phyloP scores from a whole-genome alignment of 768 basidiomycete species.

The Boletus reticuloceps region DNA sequence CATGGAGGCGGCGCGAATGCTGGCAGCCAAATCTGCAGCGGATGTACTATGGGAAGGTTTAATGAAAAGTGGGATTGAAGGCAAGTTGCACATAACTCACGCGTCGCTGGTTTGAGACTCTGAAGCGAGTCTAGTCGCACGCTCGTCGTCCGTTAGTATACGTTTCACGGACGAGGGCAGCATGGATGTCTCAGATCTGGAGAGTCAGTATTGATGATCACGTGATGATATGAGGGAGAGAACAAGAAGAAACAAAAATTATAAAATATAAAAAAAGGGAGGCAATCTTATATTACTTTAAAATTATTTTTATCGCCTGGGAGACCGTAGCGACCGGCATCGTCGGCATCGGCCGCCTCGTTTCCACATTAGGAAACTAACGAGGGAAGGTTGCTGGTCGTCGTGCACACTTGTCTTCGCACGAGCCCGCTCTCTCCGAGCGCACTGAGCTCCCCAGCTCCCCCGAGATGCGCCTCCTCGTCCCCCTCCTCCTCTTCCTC shows the following conservation, averaged over 20 bases:
- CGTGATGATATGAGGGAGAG: not conserved
- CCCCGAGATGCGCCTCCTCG: slow-evolving; percentile 5
- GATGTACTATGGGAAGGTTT: slow-evolving; percentile 32
- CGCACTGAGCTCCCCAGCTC: slow-evolving; percentile 13
- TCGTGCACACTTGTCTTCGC: slow-evolving; percentile 11
- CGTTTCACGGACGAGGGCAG: slow-evolving; percentile 33
- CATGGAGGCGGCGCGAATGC: slow-evolving; percentile 54
- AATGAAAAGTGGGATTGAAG: slow-evolving; percentile 8
- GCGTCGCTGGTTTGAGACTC: slow-evolving; percentile 20
- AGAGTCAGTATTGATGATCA: not conserved
- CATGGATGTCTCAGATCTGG: slow-evolving; percentile 9
- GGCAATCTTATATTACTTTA: not conserved
- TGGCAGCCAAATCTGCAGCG: slow-evolving; percentile 49
- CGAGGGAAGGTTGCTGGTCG: slow-evolving; percentile 4
- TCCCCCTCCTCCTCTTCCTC: slow-evolving; percentile 12
- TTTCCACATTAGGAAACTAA: slow-evolving; percentile 10
- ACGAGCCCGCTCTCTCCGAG: slow-evolving; percentile 28
- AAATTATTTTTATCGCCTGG: not conserved
- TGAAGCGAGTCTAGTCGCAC: slow-evolving; percentile 23
- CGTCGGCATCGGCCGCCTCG: slow-evolving; percentile 8
- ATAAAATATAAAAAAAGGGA: not conserved
- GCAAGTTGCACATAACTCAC: slow-evolving; percentile 21
- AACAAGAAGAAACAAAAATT: not conserved
- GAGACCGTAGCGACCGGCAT: slow-evolving; percentile 4
- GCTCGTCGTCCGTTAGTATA: slow-evolving; percentile 32